These are phyloP conservation scores for Quercus aquifolioides DNA, from an alignment of 306 rosid species.

Conservation along the genomic window DNA sequence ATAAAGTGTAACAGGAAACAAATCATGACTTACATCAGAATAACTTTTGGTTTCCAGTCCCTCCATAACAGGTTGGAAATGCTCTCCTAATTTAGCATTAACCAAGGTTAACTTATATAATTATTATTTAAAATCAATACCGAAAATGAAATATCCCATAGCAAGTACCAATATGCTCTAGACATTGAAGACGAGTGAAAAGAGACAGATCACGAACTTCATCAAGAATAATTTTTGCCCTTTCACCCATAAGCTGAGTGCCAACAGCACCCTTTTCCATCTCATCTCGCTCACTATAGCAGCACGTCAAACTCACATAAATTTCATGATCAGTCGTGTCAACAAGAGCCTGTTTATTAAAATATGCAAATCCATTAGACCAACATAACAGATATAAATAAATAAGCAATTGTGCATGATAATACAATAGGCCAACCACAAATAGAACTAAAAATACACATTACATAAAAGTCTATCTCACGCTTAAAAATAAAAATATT, in stretches of 20 bases:
- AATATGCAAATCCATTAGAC: not conserved
- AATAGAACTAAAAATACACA: not conserved
- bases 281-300: slow-evolving; percentile 50
- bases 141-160: slow-evolving; percentile 13
- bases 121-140: slow-evolving; percentile 6
- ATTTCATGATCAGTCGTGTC: slow-evolving; percentile 76
- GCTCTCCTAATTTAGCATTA: slow-evolving; percentile 52
- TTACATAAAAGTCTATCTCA: not conserved
- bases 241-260: slow-evolving; percentile 80
- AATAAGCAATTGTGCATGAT: not conserved
- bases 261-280: slow-evolving; percentile 84
- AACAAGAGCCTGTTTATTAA: slow-evolving; percentile 67
- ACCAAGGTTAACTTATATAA: slow-evolving; percentile 21
- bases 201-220: slow-evolving; percentile 69
- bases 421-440: not conserved
- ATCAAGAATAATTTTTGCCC: slow-evolving; percentile 79
- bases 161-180: slow-evolving; percentile 70
- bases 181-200: slow-evolving; percentile 64
- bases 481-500: not conserved
- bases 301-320: slow-evolving; percentile 63
- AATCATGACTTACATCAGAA: slow-evolving; percentile 51
- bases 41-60: slow-evolving; percentile 50
- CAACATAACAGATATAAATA: slow-evolving; percentile 8
- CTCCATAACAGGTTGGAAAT: slow-evolving; percentile 65
- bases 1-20: not conserved